Evolutionary conservation across 208 protist genomes (phyloP).

Genomic region (Leishmania turanica): DNA sequence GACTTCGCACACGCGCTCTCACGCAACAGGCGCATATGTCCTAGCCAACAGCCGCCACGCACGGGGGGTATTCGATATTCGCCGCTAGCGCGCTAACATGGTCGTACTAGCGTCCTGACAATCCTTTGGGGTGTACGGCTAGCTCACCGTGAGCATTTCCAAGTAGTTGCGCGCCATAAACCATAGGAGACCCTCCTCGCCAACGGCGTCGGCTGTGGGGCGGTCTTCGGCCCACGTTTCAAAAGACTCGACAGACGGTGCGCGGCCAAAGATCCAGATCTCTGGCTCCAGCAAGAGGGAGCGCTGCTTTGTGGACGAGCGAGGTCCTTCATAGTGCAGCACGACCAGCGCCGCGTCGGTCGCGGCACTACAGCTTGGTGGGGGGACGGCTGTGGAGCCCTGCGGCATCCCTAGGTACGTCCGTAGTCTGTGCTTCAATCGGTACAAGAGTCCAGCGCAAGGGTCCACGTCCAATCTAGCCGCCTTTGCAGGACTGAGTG

Average conservation of each 20-base stretch:
- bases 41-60: no score
- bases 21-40: no score
- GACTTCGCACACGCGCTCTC: no score
- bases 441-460: background rate
- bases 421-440: background rate
- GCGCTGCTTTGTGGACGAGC: slow-evolving; percentile 57
- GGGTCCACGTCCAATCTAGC: no score
- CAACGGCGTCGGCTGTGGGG: slow-evolving; percentile 57
- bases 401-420: background rate
- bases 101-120: background rate
- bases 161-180: slow-evolving; percentile 84
- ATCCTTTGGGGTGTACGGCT: background rate
- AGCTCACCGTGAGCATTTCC: slow-evolving; percentile 63
- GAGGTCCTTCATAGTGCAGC: slow-evolving; percentile 88
- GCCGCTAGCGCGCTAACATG: background rate
- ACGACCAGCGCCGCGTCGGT: slow-evolving; percentile 73
- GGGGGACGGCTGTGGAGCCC: background rate
- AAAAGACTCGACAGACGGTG: slow-evolving; percentile 64
- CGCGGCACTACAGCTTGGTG: background rate
- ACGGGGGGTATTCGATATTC: no score
- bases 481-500: slow-evolving; percentile 2
- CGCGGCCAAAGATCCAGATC: slow-evolving; percentile 61
- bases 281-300: slow-evolving; percentile 81
- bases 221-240: slow-evolving; percentile 69
- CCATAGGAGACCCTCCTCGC: slow-evolving; percentile 60